A percentile compares a stretch with the other conserved stretches of the same genome.
These are phyloP conservation scores for Pseudotulostoma volvatum DNA, from an alignment of 495 filamentous ascomycete genomes.

Conservation along the genomic window DNA sequence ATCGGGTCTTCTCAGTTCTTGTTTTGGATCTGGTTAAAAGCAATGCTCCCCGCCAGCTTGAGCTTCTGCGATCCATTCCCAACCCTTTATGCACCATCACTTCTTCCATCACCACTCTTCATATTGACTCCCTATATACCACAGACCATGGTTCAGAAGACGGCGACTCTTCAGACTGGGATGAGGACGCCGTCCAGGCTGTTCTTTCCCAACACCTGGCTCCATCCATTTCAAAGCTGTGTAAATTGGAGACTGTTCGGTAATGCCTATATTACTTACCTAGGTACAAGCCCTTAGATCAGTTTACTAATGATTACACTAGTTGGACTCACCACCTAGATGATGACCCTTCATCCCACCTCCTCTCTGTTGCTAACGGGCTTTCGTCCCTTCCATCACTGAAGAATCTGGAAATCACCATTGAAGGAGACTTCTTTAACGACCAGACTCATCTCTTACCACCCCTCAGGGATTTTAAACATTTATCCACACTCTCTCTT, in stretches of 20 bases:
- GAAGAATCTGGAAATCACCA: neutral
- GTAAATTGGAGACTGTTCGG: neutral
- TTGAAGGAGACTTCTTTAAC: neutral
- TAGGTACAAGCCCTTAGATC: neutral
- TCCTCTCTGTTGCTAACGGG: neutral
- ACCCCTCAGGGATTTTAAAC: neutral
- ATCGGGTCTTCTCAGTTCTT: neutral
- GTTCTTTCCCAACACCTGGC: neutral
- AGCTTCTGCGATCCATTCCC: neutral
- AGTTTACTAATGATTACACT: neutral
- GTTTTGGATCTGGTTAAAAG: neutral
- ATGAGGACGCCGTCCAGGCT: neutral
- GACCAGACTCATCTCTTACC: neutral
- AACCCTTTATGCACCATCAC: neutral
- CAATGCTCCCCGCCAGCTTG: neutral
- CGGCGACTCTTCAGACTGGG: no score
- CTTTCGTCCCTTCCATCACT: neutral
- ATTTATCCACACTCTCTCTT: neutral
- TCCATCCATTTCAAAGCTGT: neutral
- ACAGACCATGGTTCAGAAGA: neutral
- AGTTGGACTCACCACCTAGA: neutral
- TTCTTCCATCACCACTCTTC: neutral
- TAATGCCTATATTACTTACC: neutral
- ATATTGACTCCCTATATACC: neutral
- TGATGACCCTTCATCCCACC: neutral